Base-by-base conservation (phyloP, 805 yeast genomes). In the Sugiyamaella lignohabitans region DNA sequence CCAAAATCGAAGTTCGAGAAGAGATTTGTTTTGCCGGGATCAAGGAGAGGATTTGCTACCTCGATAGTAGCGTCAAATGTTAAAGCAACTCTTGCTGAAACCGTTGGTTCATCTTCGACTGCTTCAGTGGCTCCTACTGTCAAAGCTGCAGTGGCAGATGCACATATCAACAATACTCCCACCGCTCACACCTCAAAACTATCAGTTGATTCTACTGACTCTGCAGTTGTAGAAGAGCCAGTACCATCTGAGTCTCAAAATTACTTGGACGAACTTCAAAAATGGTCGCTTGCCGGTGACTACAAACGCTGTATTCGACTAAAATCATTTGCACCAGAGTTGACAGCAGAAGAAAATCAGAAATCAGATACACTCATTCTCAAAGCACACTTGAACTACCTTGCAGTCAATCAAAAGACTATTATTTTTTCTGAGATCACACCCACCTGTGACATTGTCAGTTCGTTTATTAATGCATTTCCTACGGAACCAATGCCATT, bases 361-460 rank as follows among this genome's bases (percentile, higher is more conserved):
- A 23, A 38, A 21, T 14, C 37, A 36, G 14, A 49, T 43, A n/a
- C 42, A 30, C 20, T 34, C 3, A 46, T 55, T 10, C 45, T 56
- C 17, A 52, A 54, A 37, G 46, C 59, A 16, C 59, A 55, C 37
- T 54, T 55, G 17, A 55, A 55, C 43, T 32, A 48, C 32, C 20
- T 55, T 23, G 14, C 29, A 6, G 24, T 16, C 18, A 27, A 29
- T 17, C 27, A 40, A 14, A 27, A 30, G 37, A n/a, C 41, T 38
- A 37, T 17, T 24, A 3, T 23, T 19, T 11, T 27, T 19, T 11
- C 8, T 8, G 32, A 27, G 14, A 32, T 24, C 30, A 19, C 16
- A 30, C 17, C 30, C 10, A 41, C 27, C 24, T 39, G 50, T 21
- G 52, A 50, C 2, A 62, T 53, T 4, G 59, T 59, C 6, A 38